Evolutionary conservation across 139 green algal species (phyloP).

Genomic region (Cymbomonas tetramitiformis): DNA sequence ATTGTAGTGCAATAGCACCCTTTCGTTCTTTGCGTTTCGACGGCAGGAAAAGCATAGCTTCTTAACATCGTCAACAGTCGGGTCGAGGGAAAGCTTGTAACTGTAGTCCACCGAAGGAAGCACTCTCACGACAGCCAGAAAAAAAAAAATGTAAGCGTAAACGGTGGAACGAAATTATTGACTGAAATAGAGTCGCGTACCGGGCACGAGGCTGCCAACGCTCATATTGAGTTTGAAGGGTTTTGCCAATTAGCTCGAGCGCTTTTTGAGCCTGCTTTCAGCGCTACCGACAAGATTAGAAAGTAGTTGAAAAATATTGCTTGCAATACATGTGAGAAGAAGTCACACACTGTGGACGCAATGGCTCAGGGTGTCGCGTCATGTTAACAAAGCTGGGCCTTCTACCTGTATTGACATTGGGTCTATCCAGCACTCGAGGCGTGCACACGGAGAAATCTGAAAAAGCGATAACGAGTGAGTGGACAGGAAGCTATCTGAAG

Average conservation of each 20-base stretch:
- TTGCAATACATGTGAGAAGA: too few relatives aligned
- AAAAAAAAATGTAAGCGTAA: background rate
- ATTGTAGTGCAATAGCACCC: slow-evolving; percentile 98
- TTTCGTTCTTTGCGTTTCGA: slow-evolving; percentile 74
- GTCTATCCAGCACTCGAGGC: slow-evolving; percentile 71
- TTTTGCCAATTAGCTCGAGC: slow-evolving; percentile 91
- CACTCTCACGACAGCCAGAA: background rate
- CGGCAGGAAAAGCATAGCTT: slow-evolving; percentile 75
- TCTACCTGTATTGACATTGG: slow-evolving; percentile 83
- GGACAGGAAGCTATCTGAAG: too few relatives aligned
- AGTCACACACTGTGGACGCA: too few relatives aligned
- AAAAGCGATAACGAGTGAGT: too few relatives aligned
- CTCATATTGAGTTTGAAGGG: slow-evolving; percentile 97
- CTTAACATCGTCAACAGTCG: slow-evolving; percentile 92
- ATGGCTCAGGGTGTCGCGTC: too few relatives aligned
- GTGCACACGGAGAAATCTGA: slow-evolving; percentile 86
- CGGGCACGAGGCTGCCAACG: slow-evolving; percentile 78
- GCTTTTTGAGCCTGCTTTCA: slow-evolving; percentile 78
- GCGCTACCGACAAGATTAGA: too few relatives aligned
- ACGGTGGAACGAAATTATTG: too few relatives aligned
- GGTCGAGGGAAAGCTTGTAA: slow-evolving; percentile 91
- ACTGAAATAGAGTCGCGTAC: too few relatives aligned
- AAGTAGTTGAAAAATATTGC: too few relatives aligned
- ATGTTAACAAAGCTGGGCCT: too few relatives aligned
- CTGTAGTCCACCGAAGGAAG: slow-evolving; percentile 23